These are phyloP conservation scores for Vachellia pachyceras DNA, from an alignment of 306 rosid genomes.

Conservation along the genomic window DNA sequence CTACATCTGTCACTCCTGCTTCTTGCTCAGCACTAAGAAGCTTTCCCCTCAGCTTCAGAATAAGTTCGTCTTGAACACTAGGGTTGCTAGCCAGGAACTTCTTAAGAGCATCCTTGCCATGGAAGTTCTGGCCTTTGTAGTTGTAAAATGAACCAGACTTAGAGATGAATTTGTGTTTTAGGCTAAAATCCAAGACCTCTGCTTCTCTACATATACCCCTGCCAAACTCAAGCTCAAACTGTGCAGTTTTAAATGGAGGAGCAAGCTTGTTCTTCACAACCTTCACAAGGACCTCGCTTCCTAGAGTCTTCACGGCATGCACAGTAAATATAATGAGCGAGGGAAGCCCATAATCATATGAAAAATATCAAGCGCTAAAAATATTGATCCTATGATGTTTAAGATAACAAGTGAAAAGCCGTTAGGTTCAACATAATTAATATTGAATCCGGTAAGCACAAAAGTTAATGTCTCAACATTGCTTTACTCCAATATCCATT, in stretches of 20 bases:
- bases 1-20: constrained; percentile 42
- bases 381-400: constrained; percentile 11
- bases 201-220: constrained; percentile 76
- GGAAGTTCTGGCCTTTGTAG: constrained; percentile 50
- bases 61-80: constrained; percentile 55
- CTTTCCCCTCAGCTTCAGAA: constrained; percentile 60
- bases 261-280: constrained; percentile 97
- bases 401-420: background rate
- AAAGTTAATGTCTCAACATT: background rate
- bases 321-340: constrained; percentile 17
- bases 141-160: constrained; percentile 58
- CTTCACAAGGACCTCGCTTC: constrained; percentile 86
- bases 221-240: constrained; percentile 91
- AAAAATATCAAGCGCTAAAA: background rate
- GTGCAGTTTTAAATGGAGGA: constrained; percentile 82
- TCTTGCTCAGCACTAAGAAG: constrained; percentile 46
- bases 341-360: constrained; percentile 14
- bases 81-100: constrained; percentile 48
- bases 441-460: background rate
- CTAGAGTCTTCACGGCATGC: constrained; percentile 57
- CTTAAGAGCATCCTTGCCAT: constrained; percentile 63
- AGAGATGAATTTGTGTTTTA: constrained; percentile 63
- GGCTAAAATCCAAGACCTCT: constrained; percentile 67
- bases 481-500: constrained; percentile 5
- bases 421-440: background rate